A percentile compares a stretch with the other conserved stretches of the same genome.
Evolutionary conservation across 257 asterid genomes (phyloP).

Genomic region (Przewalskia tangutica): DNA sequence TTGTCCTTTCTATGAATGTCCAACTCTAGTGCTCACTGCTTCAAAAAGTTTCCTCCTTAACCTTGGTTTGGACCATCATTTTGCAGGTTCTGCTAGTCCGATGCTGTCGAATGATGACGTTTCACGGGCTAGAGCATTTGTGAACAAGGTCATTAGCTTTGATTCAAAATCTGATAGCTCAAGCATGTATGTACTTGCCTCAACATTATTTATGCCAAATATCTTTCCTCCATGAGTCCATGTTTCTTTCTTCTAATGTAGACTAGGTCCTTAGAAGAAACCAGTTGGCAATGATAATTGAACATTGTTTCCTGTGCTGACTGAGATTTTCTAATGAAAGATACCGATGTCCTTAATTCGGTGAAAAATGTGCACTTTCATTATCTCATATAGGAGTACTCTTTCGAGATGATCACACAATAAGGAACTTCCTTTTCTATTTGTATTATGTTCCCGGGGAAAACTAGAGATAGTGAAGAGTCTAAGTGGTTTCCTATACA

Average conservation of each 20-base stretch:
- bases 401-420: neutral
- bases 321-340: neutral
- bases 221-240: neutral
- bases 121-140: constrained; percentile 52
- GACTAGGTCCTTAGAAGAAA: neutral
- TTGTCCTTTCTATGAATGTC: neutral
- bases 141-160: constrained; percentile 44
- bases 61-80: constrained; percentile 12
- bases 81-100: constrained; percentile 82
- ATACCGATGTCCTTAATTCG: neutral
- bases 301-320: neutral
- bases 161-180: constrained; percentile 29
- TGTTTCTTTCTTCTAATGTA: neutral
- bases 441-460: neutral
- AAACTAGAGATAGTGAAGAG: neutral
- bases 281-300: neutral
- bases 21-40: neutral
- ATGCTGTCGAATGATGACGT: constrained; percentile 78
- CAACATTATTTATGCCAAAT: neutral
- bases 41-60: neutral
- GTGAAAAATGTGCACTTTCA: neutral
- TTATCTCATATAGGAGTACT: neutral
- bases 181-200: constrained; percentile 61
- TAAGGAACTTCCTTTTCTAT: neutral
- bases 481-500: neutral